A percentile compares a stretch with the other conserved stretches of the same genome.
phyloP scores from a whole-genome alignment of 441 rosid genomes.

The Pelargonium cotyledonis region DNA sequence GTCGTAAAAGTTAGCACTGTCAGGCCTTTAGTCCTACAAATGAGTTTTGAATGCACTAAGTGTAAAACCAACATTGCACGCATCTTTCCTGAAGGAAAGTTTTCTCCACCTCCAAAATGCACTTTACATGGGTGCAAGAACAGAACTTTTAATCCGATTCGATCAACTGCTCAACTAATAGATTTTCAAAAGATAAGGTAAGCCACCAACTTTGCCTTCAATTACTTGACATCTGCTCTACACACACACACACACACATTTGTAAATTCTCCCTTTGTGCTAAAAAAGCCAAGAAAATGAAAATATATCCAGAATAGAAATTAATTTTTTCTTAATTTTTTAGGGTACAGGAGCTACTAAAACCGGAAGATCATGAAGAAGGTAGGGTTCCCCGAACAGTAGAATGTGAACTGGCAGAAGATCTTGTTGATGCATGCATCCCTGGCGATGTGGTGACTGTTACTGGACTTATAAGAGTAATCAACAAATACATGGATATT shows the following conservation, averaged over 20 bases:
- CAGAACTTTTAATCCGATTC: conserved; percentile 63
- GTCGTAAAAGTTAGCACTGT: conserved; percentile 89
- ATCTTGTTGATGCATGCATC: conserved; percentile 84
- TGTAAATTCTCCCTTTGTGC: background rate
- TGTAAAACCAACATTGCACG: conserved; percentile 60
- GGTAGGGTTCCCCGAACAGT: conserved; percentile 98
- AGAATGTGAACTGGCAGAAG: conserved; percentile 91
- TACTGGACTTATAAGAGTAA: conserved; percentile 83
- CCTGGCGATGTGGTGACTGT: conserved; percentile 99
- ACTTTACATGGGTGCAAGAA: conserved; percentile 82
- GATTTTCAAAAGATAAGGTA: conserved; percentile 98
- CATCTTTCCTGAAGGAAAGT: conserved; percentile 78
- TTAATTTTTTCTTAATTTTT: conserved; percentile 7
- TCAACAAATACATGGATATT: conserved; percentile 82
- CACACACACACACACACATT: too few species aligned
- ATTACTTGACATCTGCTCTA: too few species aligned
- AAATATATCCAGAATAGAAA: background rate
- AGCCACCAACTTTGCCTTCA: background rate
- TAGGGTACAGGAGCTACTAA: conserved; percentile 80
- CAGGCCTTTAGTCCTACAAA: conserved; percentile 74
- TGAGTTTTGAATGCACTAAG: conserved; percentile 74
- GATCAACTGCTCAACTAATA: conserved; percentile 67
- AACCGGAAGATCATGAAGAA: conserved; percentile 88
- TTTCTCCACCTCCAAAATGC: conserved; percentile 75
- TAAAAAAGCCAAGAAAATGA: background rate